Conservation (phyloP, 768 basidiomycete genomes). For the Hericium coralloides region DNA sequence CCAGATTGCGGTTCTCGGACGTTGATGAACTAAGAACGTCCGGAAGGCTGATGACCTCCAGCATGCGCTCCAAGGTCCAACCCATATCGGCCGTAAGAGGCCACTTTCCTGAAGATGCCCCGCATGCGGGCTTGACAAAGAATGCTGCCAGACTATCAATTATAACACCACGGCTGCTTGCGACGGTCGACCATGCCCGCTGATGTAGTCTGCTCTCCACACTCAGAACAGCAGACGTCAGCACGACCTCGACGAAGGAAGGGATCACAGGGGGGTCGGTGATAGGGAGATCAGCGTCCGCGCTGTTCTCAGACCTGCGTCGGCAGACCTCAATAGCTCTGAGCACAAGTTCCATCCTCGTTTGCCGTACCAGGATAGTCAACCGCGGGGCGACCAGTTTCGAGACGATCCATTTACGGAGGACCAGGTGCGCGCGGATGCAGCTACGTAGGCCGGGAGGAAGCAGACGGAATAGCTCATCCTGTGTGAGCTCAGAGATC, state of each 20-base stretch:
- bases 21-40: conserved; percentile 51
- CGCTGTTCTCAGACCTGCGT: conserved; percentile 39
- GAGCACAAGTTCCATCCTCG: conserved; percentile 64
- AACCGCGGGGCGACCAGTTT: conserved; percentile 58
- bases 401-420: conserved; percentile 73
- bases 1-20: conserved; percentile 43
- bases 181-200: conserved; percentile 73
- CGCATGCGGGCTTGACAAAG: conserved; percentile 36
- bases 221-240: conserved; percentile 69
- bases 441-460: conserved; percentile 72
- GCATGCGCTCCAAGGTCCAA: conserved; percentile 74
- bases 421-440: conserved; percentile 63
- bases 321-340: conserved; percentile 70
- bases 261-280: conserved; percentile 58
- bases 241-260: conserved; percentile 73
- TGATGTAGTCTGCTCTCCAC: conserved; percentile 71
- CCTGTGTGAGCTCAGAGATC: conserved; percentile 63
- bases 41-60: conserved; percentile 69
- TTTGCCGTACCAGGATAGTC: conserved; percentile 54
- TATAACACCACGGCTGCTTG: conserved; percentile 46
- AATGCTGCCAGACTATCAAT: conserved; percentile 55
- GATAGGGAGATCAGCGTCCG: conserved; percentile 23
- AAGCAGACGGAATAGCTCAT: conserved; percentile 62
- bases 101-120: conserved; percentile 37
- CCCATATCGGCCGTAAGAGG: conserved; percentile 64